These are phyloP conservation scores for Solidago caesia DNA, from an alignment of 129 eudicot species.

Conservation along the genomic window DNA sequence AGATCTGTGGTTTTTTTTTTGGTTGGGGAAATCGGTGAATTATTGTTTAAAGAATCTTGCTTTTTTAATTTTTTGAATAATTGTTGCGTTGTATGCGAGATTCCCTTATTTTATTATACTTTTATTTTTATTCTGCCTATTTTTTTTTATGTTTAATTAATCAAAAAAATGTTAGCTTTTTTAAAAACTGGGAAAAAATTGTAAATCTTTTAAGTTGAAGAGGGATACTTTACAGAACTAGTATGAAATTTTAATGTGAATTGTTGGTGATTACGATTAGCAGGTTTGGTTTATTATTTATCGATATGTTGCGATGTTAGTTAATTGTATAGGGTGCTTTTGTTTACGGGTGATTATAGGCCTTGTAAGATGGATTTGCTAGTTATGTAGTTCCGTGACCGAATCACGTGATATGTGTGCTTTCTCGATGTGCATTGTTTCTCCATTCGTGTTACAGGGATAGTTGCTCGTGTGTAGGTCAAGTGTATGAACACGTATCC, in stretches of 20 bases:
- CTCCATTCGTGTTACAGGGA: too few species aligned
- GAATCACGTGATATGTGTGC: too few species aligned
- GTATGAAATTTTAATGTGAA: background rate
- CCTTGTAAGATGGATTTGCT: too few species aligned
- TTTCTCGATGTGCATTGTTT: too few species aligned
- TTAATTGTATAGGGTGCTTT: too few species aligned
- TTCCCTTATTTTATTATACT: constrained; percentile 10
- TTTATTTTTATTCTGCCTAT: background rate
- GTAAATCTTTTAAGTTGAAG: background rate
- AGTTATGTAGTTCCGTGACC: too few species aligned
- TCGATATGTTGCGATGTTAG: background rate
- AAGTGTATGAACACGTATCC: too few species aligned
- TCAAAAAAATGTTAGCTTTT: too few species aligned
- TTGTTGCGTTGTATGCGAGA: constrained; percentile 18
- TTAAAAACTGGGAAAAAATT: too few species aligned
- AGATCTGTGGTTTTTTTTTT: constrained; percentile 22
- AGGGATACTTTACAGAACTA: background rate
- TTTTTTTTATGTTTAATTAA: background rate
- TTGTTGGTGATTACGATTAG: background rate
- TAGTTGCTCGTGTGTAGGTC: too few species aligned
- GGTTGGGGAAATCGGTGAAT: background rate
- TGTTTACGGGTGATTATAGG: too few species aligned
- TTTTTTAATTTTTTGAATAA: constrained; percentile 6
- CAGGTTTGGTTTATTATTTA: background rate
- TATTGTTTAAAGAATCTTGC: constrained; percentile 19